Conservation (phyloP, 2,329 filamentous ascomycete species). For the Sporothrix mexicana region DNA sequence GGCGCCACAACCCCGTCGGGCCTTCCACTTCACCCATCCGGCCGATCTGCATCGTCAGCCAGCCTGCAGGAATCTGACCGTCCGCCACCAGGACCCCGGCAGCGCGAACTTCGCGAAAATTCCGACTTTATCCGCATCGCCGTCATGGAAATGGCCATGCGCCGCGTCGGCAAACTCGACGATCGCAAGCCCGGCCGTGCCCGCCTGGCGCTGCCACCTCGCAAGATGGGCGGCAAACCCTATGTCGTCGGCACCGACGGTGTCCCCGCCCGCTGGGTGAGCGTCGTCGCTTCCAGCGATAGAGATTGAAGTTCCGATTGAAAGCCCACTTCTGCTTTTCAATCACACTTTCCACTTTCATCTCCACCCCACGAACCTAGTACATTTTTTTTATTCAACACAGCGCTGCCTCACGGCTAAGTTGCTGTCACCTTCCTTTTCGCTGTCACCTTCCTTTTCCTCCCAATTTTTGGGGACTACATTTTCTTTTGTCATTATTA, state of each 20-base stretch:
- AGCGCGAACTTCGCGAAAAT: slow-evolving; percentile 72
- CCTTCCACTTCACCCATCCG: not conserved
- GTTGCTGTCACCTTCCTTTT: not conserved
- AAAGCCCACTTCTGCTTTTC: not conserved
- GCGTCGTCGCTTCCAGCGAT: slow-evolving; percentile 39
- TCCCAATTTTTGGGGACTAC: not conserved
- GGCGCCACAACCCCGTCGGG: not conserved
- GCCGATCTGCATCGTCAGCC: not conserved
- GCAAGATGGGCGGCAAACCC: slow-evolving; percentile 58
- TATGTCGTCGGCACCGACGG: slow-evolving; percentile 65
- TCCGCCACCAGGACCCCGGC: slow-evolving; percentile 55
- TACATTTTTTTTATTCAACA: not conserved
- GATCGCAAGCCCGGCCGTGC: slow-evolving; percentile 69
- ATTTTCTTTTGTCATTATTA: slow-evolving; percentile 23
- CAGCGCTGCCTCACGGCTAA: not conserved
- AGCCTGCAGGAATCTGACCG: slow-evolving; percentile 31
- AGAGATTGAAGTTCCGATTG: not conserved
- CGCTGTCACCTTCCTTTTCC: not conserved
- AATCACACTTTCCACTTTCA: not conserved
- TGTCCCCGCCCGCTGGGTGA: slow-evolving; percentile 65
- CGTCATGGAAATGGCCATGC: slow-evolving; percentile 76
- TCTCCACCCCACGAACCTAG: slow-evolving; percentile 12
- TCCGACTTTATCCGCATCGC: slow-evolving; percentile 73
- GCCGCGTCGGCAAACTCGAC: slow-evolving; percentile 68
- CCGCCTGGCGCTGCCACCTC: slow-evolving; percentile 71